phyloP scores from a whole-genome alignment of 2,329 filamentous ascomycete species.

The Xylaria sp. region DNA sequence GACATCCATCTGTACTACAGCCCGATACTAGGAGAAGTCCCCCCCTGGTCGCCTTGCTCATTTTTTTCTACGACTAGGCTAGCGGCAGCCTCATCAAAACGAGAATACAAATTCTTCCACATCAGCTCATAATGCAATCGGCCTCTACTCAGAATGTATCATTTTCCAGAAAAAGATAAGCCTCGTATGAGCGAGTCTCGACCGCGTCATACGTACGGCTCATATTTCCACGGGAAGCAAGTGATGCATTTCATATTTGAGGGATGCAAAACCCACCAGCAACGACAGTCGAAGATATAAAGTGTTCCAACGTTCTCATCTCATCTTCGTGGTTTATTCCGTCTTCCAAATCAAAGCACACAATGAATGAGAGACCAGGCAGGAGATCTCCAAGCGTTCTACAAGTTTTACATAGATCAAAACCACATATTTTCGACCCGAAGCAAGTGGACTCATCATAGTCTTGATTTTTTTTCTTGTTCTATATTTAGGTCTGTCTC shows the following conservation, averaged over 20 bases:
- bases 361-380: not conserved
- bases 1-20: not conserved
- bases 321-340: not conserved
- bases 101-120: not conserved
- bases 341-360: not conserved
- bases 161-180: not conserved
- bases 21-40: not conserved
- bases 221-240: not conserved
- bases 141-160: not conserved
- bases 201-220: not conserved
- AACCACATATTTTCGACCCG: not conserved
- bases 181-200: not conserved
- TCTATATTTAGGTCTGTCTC: not conserved
- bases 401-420: not conserved
- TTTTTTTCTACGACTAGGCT: too few relatives aligned
- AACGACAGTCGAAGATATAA: constrained; percentile 11
- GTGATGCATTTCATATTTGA: too few relatives aligned
- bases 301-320: not conserved
- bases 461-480: not conserved
- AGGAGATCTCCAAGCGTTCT: not conserved
- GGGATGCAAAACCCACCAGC: too few relatives aligned
- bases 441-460: not conserved
- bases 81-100: not conserved
- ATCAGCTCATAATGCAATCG: not conserved
- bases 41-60: not conserved